Evolutionary conservation across 169 alveolate genomes (phyloP).

Genomic region (Plasmodium chabaudi): DNA sequence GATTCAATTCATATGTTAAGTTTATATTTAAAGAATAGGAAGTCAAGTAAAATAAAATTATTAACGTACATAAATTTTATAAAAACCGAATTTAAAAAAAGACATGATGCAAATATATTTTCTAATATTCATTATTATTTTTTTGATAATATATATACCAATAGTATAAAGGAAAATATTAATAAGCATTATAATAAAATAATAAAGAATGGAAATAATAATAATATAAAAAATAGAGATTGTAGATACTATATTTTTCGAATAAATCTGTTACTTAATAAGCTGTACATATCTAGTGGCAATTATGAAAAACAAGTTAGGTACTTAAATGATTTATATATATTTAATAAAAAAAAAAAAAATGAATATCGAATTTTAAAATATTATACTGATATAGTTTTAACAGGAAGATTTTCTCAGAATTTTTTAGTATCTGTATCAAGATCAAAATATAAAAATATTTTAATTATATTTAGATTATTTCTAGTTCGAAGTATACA

Average conservation of each 20-base stretch:
- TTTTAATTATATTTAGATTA: slow-evolving; percentile 38
- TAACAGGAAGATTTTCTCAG: slow-evolving; percentile 59
- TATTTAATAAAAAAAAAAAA: slow-evolving; percentile 62
- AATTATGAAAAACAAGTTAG: slow-evolving; percentile 48
- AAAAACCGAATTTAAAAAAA: slow-evolving; percentile 43
- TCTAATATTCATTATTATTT: slow-evolving; percentile 9
- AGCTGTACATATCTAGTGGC: slow-evolving; percentile 62
- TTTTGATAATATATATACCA: slow-evolving; percentile 35
- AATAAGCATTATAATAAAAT: slow-evolving; percentile 26
- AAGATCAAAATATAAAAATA: slow-evolving; percentile 54
- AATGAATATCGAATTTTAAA: slow-evolving; percentile 58
- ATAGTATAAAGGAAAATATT: slow-evolving; percentile 39
- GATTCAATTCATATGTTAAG: slow-evolving; percentile 54
- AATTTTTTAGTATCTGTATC: slow-evolving; percentile 46
- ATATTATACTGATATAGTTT: slow-evolving; percentile 49
- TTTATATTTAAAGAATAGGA: slow-evolving; percentile 56
- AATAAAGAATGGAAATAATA: neutral
- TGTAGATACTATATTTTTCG: slow-evolving; percentile 51
- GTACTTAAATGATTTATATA: slow-evolving; percentile 22
- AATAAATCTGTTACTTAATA: slow-evolving; percentile 28
- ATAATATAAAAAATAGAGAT: slow-evolving; percentile 21
- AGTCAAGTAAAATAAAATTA: slow-evolving; percentile 20
- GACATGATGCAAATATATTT: neutral
- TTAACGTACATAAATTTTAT: slow-evolving; percentile 29
- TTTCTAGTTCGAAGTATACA: slow-evolving; percentile 59